Base-by-base conservation (phyloP, 108 stramenopile genomes). In the Aurantiochytrium sp. region DNA sequence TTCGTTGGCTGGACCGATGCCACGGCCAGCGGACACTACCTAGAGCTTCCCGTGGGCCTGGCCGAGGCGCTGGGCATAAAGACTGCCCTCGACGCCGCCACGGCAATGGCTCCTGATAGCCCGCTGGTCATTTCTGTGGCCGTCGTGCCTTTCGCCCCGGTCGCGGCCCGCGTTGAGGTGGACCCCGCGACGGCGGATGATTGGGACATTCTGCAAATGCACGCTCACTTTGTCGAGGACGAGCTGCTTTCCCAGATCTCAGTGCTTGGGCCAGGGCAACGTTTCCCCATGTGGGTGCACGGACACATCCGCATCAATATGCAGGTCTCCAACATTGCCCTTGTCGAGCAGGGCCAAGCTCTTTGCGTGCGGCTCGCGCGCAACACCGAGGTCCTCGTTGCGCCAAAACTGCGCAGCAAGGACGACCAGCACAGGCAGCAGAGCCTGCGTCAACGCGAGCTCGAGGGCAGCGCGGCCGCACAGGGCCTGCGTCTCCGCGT, bases 171-270 rank as follows among this genome's bases (percentile, higher is more conserved):
- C 19, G 76, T 83, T 2, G 76, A 83, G n/a, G 51, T 83, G 19
- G 76, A 83, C 23, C 76, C 76, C 43, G 76, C 51, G 12, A 83
- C 76, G 0, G 49, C 76, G 51, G 76, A 83, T 35, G 76, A 83
- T 23, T 83, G 76, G 76, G 76, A 83, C 4, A 83, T 83, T 35
- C 4, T 83, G 6, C 76, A 83, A 4, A 47, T 83, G 76, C 76
- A 83, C 76, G 76, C 76, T 45, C 45, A 83, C 51, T 83, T 83
- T 83, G 76, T 83, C 10, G 76, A 83, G 23, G 76, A 83, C n/a
- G 76, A 83, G 5, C 76, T 83, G 2, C 23, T 83, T 0, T 53
- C 49, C 19, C 76, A 83, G 4, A 83, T 83, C 28, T 83, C 49
- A 6, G 76, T 83, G 76, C 76, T 83, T 0, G 76, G 76, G 76